phyloP scores from a whole-genome alignment of 495 filamentous ascomycete species.

The Daldinia concentrica region DNA sequence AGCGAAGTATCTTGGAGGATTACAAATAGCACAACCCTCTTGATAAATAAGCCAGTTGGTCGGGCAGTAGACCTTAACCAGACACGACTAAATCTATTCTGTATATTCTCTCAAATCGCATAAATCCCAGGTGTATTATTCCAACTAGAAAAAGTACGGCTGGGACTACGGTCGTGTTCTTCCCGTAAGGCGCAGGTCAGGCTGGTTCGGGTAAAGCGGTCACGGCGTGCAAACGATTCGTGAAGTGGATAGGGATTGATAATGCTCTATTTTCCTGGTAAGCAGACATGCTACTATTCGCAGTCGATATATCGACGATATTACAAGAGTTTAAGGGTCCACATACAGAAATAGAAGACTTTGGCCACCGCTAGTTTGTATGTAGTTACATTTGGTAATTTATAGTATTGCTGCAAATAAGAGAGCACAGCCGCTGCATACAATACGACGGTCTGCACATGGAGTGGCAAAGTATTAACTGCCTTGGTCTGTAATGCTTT shows the following conservation, averaged over 20 bases:
- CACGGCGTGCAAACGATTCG: constrained; percentile 32
- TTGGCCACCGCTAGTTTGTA: constrained; percentile 14
- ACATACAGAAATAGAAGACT: constrained; percentile 18
- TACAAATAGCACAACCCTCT: background rate
- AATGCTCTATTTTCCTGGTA: constrained; percentile 38
- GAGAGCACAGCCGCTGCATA: constrained; percentile 17
- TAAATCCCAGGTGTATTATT: constrained; percentile 3
- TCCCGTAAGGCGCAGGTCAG: background rate
- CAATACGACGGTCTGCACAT: constrained; percentile 25
- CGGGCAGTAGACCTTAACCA: constrained; percentile 14
- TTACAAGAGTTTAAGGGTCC: constrained; percentile 14
- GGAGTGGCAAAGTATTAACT: constrained; percentile 15
- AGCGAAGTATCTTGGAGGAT: constrained; percentile 14
- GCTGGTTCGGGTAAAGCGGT: background rate
- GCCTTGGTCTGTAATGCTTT: background rate
- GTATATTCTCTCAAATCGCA: background rate
- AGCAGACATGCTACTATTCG: constrained; percentile 24
- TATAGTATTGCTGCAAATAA: constrained; percentile 18
- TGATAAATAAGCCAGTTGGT: constrained; percentile 12
- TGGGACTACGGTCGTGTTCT: constrained; percentile 4
- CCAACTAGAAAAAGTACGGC: background rate
- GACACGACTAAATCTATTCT: constrained; percentile 7
- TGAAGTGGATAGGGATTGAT: constrained; percentile 10
- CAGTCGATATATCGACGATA: constrained; percentile 22
- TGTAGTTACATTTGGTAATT: constrained; percentile 31